Evolutionary conservation across 2,329 filamentous ascomycete species (phyloP).

Genomic region (Nothopassalora personata): DNA sequence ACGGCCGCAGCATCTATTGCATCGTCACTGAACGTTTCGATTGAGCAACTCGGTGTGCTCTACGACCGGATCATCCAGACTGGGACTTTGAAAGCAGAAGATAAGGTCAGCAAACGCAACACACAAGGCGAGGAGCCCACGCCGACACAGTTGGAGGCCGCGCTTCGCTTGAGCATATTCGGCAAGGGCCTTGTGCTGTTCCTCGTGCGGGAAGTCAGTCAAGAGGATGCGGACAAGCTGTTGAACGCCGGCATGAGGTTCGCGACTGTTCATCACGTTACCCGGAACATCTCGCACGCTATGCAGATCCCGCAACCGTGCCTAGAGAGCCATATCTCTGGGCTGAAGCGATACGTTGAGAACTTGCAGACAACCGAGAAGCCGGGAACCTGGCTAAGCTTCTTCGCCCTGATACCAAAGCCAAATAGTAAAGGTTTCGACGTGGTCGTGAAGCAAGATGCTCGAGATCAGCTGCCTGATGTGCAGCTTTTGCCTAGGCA

Average conservation of each 20-base stretch:
- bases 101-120: slow-evolving; percentile 13
- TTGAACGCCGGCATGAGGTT: slow-evolving; percentile 74
- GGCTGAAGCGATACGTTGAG: slow-evolving; percentile 58
- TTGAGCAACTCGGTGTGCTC: slow-evolving; percentile 33
- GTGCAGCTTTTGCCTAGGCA: slow-evolving; percentile 34
- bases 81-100: slow-evolving; percentile 25
- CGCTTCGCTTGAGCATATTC: slow-evolving; percentile 38
- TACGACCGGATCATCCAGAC: slow-evolving; percentile 36
- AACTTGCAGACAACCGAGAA: slow-evolving; percentile 38
- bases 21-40: slow-evolving; percentile 47
- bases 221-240: slow-evolving; percentile 58
- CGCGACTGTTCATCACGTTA: slow-evolving; percentile 62
- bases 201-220: slow-evolving; percentile 60
- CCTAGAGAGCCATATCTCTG: slow-evolving; percentile 56
- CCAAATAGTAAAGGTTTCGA: slow-evolving; percentile 36
- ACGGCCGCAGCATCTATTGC: slow-evolving; percentile 71
- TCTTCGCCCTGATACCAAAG: slow-evolving; percentile 34
- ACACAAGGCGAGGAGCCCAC: slow-evolving; percentile 10
- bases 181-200: slow-evolving; percentile 77
- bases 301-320: slow-evolving; percentile 66
- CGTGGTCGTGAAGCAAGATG: slow-evolving; percentile 38
- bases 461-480: slow-evolving; percentile 42
- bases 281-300: slow-evolving; percentile 61
- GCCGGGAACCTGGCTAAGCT: slow-evolving; percentile 35
- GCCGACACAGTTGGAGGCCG: slow-evolving; percentile 38